These are phyloP conservation scores for Colletotrichum sp. DNA, from an alignment of 2,329 filamentous ascomycete genomes.

Conservation along the genomic window DNA sequence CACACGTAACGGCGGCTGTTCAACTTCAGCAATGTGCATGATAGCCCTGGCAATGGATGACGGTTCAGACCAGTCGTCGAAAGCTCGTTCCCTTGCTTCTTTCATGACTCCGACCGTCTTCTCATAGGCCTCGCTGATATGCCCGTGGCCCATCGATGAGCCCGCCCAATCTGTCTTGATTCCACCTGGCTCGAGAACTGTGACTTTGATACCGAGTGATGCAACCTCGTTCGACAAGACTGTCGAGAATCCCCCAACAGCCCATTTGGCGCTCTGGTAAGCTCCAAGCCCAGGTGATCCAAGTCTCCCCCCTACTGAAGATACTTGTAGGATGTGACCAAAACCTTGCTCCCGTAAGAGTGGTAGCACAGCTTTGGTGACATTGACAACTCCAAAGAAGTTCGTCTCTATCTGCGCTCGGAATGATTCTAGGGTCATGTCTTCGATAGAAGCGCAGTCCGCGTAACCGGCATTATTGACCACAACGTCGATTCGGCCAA, in stretches of 20 bases:
- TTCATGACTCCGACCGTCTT: slow-evolving; percentile 34
- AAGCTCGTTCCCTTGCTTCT: neutral
- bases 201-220: slow-evolving; percentile 41
- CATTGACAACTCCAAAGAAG: slow-evolving; percentile 60
- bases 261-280: slow-evolving; percentile 45
- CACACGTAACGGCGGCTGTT: neutral
- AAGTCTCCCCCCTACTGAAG: slow-evolving; percentile 35
- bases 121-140: slow-evolving; percentile 38
- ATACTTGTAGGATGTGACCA: slow-evolving; percentile 44
- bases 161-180: slow-evolving; percentile 45
- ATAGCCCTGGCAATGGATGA: neutral
- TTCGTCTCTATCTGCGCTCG: slow-evolving; percentile 63
- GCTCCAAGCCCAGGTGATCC: slow-evolving; percentile 35
- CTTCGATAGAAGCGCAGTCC: slow-evolving; percentile 57
- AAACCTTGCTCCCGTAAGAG: slow-evolving; percentile 32
- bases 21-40: neutral
- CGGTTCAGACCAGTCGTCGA: neutral
- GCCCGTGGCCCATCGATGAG: slow-evolving; percentile 27
- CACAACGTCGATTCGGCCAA: slow-evolving; percentile 62
- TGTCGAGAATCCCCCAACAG: slow-evolving; percentile 41
- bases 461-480: slow-evolving; percentile 68
- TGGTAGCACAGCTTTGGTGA: slow-evolving; percentile 36
- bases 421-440: slow-evolving; percentile 50
- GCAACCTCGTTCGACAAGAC: slow-evolving; percentile 36
- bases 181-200: slow-evolving; percentile 42